Evolutionary conservation across 768 basidiomycete genomes (phyloP).

Genomic region (Trametes cubensis): DNA sequence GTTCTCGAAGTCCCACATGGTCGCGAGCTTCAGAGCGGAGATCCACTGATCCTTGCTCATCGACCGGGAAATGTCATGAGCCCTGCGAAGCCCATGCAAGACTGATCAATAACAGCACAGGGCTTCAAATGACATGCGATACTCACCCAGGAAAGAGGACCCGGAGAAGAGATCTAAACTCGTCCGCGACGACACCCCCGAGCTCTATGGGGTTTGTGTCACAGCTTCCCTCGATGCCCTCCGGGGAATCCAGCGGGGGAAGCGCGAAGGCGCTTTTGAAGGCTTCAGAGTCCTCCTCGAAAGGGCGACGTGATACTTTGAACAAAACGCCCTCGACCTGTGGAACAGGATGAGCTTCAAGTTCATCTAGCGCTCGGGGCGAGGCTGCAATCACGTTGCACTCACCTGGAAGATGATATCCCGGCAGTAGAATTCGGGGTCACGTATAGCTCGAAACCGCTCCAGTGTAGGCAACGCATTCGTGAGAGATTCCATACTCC

Average conservation of each 20-base stretch:
- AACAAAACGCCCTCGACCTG: slow-evolving; percentile 19
- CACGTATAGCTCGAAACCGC: not conserved
- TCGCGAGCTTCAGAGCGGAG: slow-evolving; percentile 21
- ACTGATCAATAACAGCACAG: no score
- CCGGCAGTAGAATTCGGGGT: slow-evolving; percentile 16
- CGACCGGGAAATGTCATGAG: not conserved
- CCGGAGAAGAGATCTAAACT: slow-evolving; percentile 78
- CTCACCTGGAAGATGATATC: slow-evolving; percentile 17
- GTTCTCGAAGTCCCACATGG: slow-evolving; percentile 21
- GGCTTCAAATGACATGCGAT: not conserved
- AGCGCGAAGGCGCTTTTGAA: slow-evolving; percentile 70
- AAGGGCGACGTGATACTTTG: slow-evolving; percentile 37
- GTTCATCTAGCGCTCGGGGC: no score
- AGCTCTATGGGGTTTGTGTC: slow-evolving; percentile 70
- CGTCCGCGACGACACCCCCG: slow-evolving; percentile 59
- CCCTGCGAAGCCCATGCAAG: not conserved
- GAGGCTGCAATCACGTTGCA: not conserved
- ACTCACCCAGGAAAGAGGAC: slow-evolving; percentile 75
- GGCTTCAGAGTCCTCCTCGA: slow-evolving; percentile 58
- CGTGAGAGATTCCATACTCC: not conserved
- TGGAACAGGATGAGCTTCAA: not conserved
- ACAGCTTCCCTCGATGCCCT: slow-evolving; percentile 62
- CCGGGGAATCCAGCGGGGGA: slow-evolving; percentile 40
- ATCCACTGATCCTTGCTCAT: slow-evolving; percentile 18
- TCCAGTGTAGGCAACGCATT: not conserved